Conservation (phyloP, 2,329 filamentous ascomycete genomes). For the Scopulariopsis brevicaulis region DNA sequence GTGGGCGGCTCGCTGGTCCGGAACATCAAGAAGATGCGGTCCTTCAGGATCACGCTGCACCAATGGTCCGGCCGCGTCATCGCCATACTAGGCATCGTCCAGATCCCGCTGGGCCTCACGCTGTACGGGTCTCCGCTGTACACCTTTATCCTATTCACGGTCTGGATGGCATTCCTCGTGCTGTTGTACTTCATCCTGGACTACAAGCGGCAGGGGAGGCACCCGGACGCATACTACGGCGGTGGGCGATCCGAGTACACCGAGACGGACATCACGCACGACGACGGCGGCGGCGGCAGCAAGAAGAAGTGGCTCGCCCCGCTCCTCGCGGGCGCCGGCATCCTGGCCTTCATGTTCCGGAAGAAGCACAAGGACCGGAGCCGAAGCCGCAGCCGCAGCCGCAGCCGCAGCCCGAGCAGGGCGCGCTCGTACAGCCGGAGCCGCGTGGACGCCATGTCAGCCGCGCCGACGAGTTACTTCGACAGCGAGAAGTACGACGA, state of each 20-base stretch:
- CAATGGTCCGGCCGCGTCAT: slow-evolving; percentile 76
- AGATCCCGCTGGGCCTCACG: slow-evolving; percentile 80
- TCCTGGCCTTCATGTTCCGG: slow-evolving; percentile 28
- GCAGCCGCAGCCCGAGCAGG: slow-evolving; percentile 21
- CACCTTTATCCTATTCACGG: slow-evolving; percentile 74
- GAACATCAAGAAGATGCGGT: slow-evolving; percentile 35
- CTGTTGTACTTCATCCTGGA: slow-evolving; percentile 70
- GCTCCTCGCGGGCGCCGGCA: slow-evolving; percentile 38
- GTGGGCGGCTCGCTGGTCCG: slow-evolving; percentile 56
- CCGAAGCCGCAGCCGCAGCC: slow-evolving; percentile 28
- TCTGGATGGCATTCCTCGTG: slow-evolving; percentile 66
- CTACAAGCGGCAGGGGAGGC: slow-evolving; percentile 46
- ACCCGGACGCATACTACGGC: slow-evolving; percentile 16
- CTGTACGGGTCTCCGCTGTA: slow-evolving; percentile 82
- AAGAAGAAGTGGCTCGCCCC: slow-evolving; percentile 37
- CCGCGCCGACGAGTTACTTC: slow-evolving; percentile 31
- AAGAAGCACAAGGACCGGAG: slow-evolving; percentile 24
- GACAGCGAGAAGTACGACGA: slow-evolving; percentile 56
- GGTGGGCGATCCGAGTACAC: slow-evolving; percentile 36
- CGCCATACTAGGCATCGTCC: slow-evolving; percentile 71
- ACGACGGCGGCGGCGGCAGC: slow-evolving; percentile 18
- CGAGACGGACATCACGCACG: slow-evolving; percentile 25
- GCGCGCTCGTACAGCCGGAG: slow-evolving; percentile 21
- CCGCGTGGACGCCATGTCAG: slow-evolving; percentile 22
- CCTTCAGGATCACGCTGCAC: slow-evolving; percentile 56